Evolutionary conservation across 2,329 filamentous ascomycete species (phyloP).

Genomic region (Zelopaecilomyces penicillatus): DNA sequence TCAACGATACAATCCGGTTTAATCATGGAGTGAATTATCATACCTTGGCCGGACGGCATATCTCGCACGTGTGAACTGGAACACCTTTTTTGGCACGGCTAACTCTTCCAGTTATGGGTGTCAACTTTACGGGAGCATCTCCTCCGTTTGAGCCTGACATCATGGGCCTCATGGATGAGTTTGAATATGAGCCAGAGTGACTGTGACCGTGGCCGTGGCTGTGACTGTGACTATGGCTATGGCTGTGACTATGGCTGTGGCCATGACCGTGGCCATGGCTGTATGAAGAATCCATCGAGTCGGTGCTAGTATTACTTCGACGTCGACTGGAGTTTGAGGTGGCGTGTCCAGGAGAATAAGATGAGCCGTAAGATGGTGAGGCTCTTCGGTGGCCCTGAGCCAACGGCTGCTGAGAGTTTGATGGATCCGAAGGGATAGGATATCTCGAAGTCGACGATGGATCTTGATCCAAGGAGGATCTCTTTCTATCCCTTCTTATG

Average conservation of each 20-base stretch:
- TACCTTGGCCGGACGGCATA: conserved; percentile 45
- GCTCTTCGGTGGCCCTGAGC: conserved; percentile 27
- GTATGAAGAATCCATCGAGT: conserved; percentile 39
- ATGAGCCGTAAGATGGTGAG: conserved; percentile 22
- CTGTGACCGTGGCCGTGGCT: conserved; percentile 10
- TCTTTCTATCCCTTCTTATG: conserved; percentile 38
- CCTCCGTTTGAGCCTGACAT: conserved; percentile 21
- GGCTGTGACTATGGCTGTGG: no score
- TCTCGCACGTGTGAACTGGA: conserved; percentile 47
- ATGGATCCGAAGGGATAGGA: conserved; percentile 27
- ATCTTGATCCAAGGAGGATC: conserved; percentile 18
- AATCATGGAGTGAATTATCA: conserved; percentile 5
- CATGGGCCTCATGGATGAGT: conserved; percentile 32
- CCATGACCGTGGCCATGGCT: conserved; percentile 12
- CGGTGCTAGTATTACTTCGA: conserved; percentile 38
- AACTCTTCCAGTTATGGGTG: conserved; percentile 47
- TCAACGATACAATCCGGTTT: no score
- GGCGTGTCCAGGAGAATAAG: conserved; percentile 19
- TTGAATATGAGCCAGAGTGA: conserved; percentile 17
- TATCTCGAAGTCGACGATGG: conserved; percentile 31
- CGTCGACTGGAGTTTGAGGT: conserved; percentile 21
- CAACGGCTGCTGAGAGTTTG: conserved; percentile 21
- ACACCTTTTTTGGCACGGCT: conserved; percentile 52
- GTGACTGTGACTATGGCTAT: no score
- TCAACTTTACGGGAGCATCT: conserved; percentile 40